Evolutionary conservation across 1,284 basidiomycete genomes (phyloP), one percentile per base, ranked within the genome.

Genomic region (Sparassis latifolia): DNA sequence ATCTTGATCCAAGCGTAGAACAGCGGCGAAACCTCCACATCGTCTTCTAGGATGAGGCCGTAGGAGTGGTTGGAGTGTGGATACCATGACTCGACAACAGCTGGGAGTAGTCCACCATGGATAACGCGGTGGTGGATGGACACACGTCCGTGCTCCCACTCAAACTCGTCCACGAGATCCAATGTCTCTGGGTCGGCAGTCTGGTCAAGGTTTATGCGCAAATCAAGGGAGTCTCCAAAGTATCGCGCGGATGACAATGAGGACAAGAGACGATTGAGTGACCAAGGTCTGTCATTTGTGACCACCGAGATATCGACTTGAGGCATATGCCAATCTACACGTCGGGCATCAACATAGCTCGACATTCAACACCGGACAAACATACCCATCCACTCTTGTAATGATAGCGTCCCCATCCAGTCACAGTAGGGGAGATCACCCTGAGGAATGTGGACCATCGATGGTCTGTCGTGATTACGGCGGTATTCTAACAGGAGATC

Each of bases 41-140:
- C 89, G 61, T 92, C 90, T 63, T 92, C 89, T 4, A 92, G 76
- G 20, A 92, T 68, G 4, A 92, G 64, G 3, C 85, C 89, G 62
- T 90, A 91, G 2, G 82, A 79, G 57, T 92, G 69, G 53, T 90
- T 78, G 27, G 76, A 74, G 32, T 71, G 68, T 2, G 90, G 89
- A 62, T 89, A 92, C 89, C 90, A 92, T 2, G 86, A 87, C 64
- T 92, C 89, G 9, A 91, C 84, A 6, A 92, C 80, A 5, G 89
- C 86, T 2, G 86, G 77, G 52, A 92, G 77, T 20, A 92, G 72
- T 2, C 89, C 90, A 3, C 80, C 89, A 50, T 83, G 82, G 20
- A 88, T 69, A 49, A 91, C 74, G 9, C 90, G 78, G 59, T 84
- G 86, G 46, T 89, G 80, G 4, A 86, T 59, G 52, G 77, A 78